Evolutionary conservation across 495 filamentous ascomycete genomes (phyloP), one percentile per base, ranked within the genome.

Genomic region (Astrothelium macrocarpum): DNA sequence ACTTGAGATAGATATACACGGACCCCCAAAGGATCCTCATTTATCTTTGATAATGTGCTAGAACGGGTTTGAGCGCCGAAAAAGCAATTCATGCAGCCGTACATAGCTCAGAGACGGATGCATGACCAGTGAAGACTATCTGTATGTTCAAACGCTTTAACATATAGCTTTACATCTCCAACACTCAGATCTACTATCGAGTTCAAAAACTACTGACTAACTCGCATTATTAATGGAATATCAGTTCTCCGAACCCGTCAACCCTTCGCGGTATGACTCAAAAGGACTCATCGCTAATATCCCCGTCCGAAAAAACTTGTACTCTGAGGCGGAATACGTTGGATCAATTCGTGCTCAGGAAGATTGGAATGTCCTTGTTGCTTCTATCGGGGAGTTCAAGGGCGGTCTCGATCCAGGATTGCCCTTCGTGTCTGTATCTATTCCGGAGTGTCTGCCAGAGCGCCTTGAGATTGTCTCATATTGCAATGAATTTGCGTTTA

Each of bases 381-480:
- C 12, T 9, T 23, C 45, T 5, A 16, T 20, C 5, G 14, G 5
- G 14, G 20, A 49, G 11, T 49, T 16, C 45, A 49, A 49, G 20
- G 45, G 45, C 5, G 20, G 14, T 16, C n/a, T 49, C 11, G 45
- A 18, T 5, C 12, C 14, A 16, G 5, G 5, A 14, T 49, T 16
- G 11, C 12, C 5, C n/a, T 49, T 77, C 62, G 70, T 75, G 2
- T 2, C 25, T 2, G 62, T 62, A 2, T 46, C 64, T 7, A 62
- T 71, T 1, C 73, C 78, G 0, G 78, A 80, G 59, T 77, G 73
- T 56, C 53, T 75, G 9, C 77, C 76, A 10, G 78, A 79, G 11
- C 61, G 77, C 32, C 67, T 80, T 1, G 76, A 78, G 66, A 65
- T 77, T 11, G 64, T 78, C 32, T 70, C 71, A 5, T 80, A 80